Base-by-base conservation (phyloP, 768 basidiomycete species). In the Nidula microcarpa region DNA sequence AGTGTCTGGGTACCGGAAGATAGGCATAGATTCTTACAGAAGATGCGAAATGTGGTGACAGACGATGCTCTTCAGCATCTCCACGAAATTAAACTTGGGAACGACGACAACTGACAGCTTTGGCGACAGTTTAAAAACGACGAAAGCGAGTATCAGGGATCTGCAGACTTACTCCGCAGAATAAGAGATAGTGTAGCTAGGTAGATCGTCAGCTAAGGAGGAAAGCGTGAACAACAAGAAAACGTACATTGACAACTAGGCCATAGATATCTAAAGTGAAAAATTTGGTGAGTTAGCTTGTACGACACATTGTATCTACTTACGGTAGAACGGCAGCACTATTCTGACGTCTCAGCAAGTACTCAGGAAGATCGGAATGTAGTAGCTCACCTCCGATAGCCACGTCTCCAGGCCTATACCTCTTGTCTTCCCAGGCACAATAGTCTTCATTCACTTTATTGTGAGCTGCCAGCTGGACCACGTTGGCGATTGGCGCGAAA, bases 321-420 rank as follows among this genome's bases (percentile, higher is more conserved):
- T 61, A 86, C 84, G 85, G 63, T 81, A 86, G 7, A 86, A 59
- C 11, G 85, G 85, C 18, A 86, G 69, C 18, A 81, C 84, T 85
- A 50, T 9, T 34, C 33, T 47, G 8, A 17, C 14, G 33, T 44
- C 41, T 49, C 30, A 57, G 46, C 45, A 35, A 18, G 9, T n/a
- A 16, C 16, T 48, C 11, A n/a, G 16, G 5, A 16, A 7, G 14
- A 43, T 48, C 39, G 33, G 30, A 18, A 33, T 13, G 18, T 14
- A 32, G 30, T 4, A 17, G 61, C 72, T 18, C 47, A 86, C 86
- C 83, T 65, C 74, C 84, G 49, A 79, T 72, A 8, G 78, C 77
- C 6, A 83, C 70, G 60, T 89, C 87, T 4, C 86, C 86, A 3
- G 81, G 75, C 51, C 76, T 74, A 60, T 78, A 85, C 33, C 84